Base-by-base conservation (phyloP, 83 land plant genomes). In the Isoetes engelmannii region DNA sequence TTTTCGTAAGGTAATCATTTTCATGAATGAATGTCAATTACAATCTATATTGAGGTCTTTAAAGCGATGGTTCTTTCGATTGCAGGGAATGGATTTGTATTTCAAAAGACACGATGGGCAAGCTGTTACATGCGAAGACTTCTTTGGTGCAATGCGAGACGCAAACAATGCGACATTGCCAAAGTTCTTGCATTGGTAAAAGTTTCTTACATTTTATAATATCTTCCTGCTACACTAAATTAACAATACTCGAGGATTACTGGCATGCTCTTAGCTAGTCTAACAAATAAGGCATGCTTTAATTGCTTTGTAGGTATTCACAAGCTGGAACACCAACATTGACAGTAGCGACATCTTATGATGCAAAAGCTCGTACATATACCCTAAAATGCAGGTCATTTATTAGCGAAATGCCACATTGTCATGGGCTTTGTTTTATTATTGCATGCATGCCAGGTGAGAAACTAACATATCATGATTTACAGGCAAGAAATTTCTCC, bases 61-160 rank as follows among this genome's bases (percentile, higher is more conserved):
- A 53, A 53, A 13, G 15, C 15, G 15, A 13, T 13, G 55, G 55
- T 15, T 51, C 53, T 43, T 19, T 4, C 10, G 1, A 4, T 75
- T 69, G 48, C 74, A 92, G 98, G 98, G 98, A 37, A 89, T 89
- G 96, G 98, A 93, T 76, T 85, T 93, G 54, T 93, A 93, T 66
- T 89, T 93, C 59, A 65, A 89, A 76, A 82, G 98, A 67, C 98
- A 93, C 77, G 98, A 93, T 81, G 96, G 96, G 44, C 92, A 89
- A 79, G 98, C 98, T 67, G 98, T 93, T 61, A 87, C 98, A 28
- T 93, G 98, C 72, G 98, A 93, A 75, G 98, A 93, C 65, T 93
- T 93, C 47, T 86, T 81, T 73, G 89, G 89, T 78, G 95, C 98
- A 44, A 93, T 93, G 98, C 71, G 85, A 45, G 98, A 93, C 85